phyloP scores from a whole-genome alignment of 1,139 yeast species.

The Blastobotrys niveus region DNA sequence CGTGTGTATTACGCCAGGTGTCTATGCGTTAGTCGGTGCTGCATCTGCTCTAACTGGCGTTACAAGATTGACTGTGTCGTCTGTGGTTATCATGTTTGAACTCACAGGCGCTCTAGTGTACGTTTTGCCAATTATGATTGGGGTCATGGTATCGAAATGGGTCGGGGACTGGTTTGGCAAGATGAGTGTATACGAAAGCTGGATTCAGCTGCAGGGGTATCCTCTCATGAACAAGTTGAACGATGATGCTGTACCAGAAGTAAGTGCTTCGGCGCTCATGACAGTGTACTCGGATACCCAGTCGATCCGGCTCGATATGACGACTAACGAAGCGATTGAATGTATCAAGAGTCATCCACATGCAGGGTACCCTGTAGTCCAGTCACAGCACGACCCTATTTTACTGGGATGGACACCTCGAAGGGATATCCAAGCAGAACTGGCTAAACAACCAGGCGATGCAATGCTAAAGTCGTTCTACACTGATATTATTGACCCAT shows the following conservation, averaged over 20 bases:
- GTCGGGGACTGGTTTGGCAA: constrained; percentile 39
- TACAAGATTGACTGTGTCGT: constrained; percentile 85
- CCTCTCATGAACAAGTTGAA: constrained; percentile 37
- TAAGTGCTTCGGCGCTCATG: constrained; percentile 33
- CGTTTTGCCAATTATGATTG: constrained; percentile 83
- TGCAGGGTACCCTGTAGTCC: constrained; percentile 42
- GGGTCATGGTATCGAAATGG: constrained; percentile 46
- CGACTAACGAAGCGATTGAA: constrained; percentile 22
- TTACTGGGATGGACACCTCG: constrained; percentile 40
- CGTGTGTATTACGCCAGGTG: constrained; percentile 79
- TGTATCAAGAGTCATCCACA: constrained; percentile 21
- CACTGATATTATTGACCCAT: constrained; percentile 26
- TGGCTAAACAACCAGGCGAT: constrained; percentile 1
- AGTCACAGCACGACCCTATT: constrained; percentile 26
- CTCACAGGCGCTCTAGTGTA: constrained; percentile 88
- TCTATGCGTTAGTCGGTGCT: constrained; percentile 95
- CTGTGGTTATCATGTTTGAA: constrained; percentile 93
- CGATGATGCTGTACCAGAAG: constrained; percentile 36
- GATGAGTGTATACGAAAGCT: constrained; percentile 40
- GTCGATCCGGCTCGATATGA: constrained; percentile 21
- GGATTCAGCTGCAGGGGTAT: constrained; percentile 39
- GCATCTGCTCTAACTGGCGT: constrained; percentile 94
- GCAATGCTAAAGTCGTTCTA: constrained; percentile 17
- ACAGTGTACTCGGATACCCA: constrained; percentile 27
- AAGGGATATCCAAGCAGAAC: constrained; percentile 31